These are phyloP conservation scores for Colletotrichum somersetense DNA, from an alignment of 2,329 filamentous ascomycete genomes.

Conservation along the genomic window DNA sequence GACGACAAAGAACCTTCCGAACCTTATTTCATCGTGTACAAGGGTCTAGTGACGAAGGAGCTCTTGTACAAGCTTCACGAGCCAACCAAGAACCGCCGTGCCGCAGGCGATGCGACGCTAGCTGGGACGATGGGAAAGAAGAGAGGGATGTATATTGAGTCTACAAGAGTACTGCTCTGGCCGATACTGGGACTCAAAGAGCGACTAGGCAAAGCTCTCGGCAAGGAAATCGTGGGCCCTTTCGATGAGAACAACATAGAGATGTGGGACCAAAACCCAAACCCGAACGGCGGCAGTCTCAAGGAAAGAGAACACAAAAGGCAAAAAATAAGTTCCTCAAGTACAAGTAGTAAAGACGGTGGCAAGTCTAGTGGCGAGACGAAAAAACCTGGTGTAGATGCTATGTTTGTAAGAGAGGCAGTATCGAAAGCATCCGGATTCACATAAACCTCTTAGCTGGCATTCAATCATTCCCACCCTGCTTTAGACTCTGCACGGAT, in stretches of 20 bases:
- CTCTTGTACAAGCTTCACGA: neutral
- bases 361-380: too few species aligned
- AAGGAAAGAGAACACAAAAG: neutral
- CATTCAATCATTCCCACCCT: too few species aligned
- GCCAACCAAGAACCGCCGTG: neutral
- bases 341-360: neutral
- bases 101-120: too few species aligned
- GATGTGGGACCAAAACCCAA: slow-evolving; percentile 53
- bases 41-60: neutral
- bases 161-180: slow-evolving; percentile 64
- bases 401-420: too few species aligned
- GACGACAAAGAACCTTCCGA: neutral
- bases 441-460: too few species aligned
- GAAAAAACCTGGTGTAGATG: too few species aligned
- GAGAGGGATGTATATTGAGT: slow-evolving; percentile 61
- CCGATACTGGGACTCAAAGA: slow-evolving; percentile 67
- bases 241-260: slow-evolving; percentile 55
- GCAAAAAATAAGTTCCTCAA: neutral
- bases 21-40: neutral
- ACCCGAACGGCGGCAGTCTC: neutral
- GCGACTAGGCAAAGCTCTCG: slow-evolving; percentile 65
- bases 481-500: too few species aligned
- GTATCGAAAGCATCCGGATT: too few species aligned
- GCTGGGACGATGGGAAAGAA: neutral
- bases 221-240: slow-evolving; percentile 62